Conservation (phyloP, 1,139 yeast genomes). For the Yamadazyma epiphylla region DNA sequence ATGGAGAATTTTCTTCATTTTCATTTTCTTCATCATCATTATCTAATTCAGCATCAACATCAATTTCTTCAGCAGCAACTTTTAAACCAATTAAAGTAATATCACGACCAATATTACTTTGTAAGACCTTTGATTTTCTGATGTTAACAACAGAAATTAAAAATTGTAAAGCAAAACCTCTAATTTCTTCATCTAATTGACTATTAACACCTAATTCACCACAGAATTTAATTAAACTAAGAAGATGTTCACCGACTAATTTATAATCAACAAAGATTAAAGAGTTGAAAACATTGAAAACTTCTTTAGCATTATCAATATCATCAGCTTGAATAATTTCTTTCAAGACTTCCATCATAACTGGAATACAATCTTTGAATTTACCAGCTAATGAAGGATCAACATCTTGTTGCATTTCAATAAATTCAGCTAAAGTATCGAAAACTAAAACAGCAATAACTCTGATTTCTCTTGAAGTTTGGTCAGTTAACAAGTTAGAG, state of each 20-base stretch:
- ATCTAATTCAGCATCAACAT: constrained; percentile 65
- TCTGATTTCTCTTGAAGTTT: constrained; percentile 67
- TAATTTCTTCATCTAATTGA: constrained; percentile 71
- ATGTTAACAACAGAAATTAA: constrained; percentile 71
- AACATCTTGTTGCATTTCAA: constrained; percentile 51
- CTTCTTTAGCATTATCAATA: constrained; percentile 64
- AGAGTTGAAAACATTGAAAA: constrained; percentile 84
- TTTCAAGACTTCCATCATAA: constrained; percentile 77
- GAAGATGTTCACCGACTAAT: constrained; percentile 73
- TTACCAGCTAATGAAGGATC: constrained; percentile 49
- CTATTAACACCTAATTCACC: constrained; percentile 70
- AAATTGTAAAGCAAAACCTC: constrained; percentile 83
- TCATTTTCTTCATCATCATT: constrained; percentile 87
- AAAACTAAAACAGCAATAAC: constrained; percentile 81
- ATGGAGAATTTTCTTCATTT: constrained; percentile 84
- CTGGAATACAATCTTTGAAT: constrained; percentile 70
- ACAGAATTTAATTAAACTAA: constrained; percentile 68
- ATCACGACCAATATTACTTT: constrained; percentile 75
- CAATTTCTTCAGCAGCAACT: constrained; percentile 79
- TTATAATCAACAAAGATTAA: constrained; percentile 73
- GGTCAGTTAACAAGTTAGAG: constrained; percentile 63
- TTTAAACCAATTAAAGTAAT: constrained; percentile 71
- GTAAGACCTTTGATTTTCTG: constrained; percentile 63
- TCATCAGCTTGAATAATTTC: constrained; percentile 72
- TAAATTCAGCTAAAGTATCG: constrained; percentile 68